A percentile compares a stretch with the other conserved stretches of the same genome.
Conservation (phyloP, 371 early-diverging fungal species). For the Mortierella sp. region DNA sequence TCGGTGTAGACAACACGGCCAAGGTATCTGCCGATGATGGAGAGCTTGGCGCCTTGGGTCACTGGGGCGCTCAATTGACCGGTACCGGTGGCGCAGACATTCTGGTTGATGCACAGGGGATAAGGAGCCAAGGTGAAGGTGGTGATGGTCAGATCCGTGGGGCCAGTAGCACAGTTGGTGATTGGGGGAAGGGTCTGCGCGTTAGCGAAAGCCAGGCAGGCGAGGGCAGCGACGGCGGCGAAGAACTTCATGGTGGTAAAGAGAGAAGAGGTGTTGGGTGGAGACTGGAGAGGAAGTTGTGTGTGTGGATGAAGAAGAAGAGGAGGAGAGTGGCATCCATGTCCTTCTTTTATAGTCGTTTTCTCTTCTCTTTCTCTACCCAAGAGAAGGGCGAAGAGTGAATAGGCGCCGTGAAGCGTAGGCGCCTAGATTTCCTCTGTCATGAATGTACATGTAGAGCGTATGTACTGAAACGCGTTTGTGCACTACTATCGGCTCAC, state of each 20-base stretch:
- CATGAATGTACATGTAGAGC: too few relatives aligned
- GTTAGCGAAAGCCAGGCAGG: slow-evolving; percentile 8
- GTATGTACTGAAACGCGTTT: too few relatives aligned
- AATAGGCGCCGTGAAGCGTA: not conserved
- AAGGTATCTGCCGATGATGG: slow-evolving; percentile 16
- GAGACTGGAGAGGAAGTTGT: not conserved
- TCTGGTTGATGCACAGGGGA: slow-evolving; percentile 19
- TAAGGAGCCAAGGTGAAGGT: slow-evolving; percentile 22
- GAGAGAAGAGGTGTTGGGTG: not conserved
- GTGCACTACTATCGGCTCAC: too few relatives aligned
- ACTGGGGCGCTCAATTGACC: slow-evolving; percentile 14
- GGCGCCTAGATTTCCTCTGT: too few relatives aligned
- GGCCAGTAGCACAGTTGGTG: slow-evolving; percentile 19
- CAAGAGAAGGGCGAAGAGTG: not conserved
- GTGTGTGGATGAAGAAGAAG: not conserved
- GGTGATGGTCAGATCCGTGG: slow-evolving; percentile 10
- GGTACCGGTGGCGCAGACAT: slow-evolving; percentile 5
- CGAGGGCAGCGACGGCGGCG: slow-evolving; percentile 26
- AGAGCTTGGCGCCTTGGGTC: slow-evolving; percentile 3
- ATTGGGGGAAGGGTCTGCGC: slow-evolving; percentile 18
- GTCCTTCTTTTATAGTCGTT: too few relatives aligned
- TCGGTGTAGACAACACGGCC: slow-evolving; percentile 31
- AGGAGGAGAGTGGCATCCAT: not conserved
- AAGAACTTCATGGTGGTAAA: slow-evolving; percentile 24
- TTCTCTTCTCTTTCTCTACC: too few relatives aligned